A percentile compares a stretch with the other conserved stretches of the same genome.
These are phyloP conservation scores for Trichoderma reesei DNA, from an alignment of 495 filamentous ascomycete species.

Conservation along the genomic window DNA sequence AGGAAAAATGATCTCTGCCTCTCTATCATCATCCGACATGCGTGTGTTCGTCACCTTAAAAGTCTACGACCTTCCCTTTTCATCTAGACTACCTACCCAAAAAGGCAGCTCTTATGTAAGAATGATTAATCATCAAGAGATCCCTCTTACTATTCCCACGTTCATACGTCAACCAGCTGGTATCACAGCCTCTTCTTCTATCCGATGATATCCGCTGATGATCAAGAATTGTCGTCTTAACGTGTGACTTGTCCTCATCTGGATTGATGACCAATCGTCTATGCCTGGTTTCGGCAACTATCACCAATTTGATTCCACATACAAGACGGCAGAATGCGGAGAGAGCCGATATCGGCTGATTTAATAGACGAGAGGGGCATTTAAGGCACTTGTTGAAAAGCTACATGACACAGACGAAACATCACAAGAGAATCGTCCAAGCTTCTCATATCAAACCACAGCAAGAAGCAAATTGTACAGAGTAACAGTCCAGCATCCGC, in stretches of 20 bases:
- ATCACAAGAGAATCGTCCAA: background rate
- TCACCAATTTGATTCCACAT: background rate
- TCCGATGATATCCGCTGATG: background rate
- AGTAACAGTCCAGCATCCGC: no score
- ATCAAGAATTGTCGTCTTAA: background rate
- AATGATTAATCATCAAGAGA: no score
- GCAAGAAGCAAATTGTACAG: no score
- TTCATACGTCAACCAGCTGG: background rate
- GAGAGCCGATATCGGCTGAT: background rate
- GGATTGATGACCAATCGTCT: background rate
- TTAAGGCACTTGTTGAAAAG: background rate
- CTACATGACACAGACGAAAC: background rate
- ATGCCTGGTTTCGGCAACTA: background rate
- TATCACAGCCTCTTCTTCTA: slow-evolving; percentile 12
- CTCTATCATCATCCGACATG: no score
- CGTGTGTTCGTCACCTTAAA: no score
- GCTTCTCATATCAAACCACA: no score
- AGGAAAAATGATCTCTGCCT: no score
- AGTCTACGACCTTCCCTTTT: no score
- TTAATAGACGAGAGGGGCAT: background rate
- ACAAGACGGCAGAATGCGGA: background rate
- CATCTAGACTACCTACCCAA: no score
- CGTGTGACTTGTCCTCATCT: background rate
- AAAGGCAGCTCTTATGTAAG: slow-evolving; percentile 3
- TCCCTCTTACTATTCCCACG: background rate